A percentile compares a stretch with the other conserved stretches of the same genome.
These are phyloP conservation scores for Moelleriella libera DNA, from an alignment of 2,329 filamentous ascomycete genomes.

Conservation along the genomic window DNA sequence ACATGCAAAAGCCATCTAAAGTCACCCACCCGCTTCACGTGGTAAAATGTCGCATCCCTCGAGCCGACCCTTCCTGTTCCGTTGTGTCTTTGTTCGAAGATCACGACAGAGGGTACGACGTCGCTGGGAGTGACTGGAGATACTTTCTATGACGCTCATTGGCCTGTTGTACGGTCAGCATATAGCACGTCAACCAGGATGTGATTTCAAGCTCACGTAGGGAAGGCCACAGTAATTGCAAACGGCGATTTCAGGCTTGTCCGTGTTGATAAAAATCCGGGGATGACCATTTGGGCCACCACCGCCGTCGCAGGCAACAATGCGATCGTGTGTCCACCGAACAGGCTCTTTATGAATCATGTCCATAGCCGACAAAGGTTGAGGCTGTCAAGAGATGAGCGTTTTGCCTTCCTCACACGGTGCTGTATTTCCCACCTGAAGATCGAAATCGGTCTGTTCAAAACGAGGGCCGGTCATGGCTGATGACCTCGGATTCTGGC, in stretches of 20 bases:
- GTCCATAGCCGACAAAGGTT: slow-evolving; percentile 79
- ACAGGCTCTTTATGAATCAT: slow-evolving; percentile 95
- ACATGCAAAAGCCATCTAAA: not conserved
- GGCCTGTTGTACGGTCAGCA: slow-evolving; percentile 40
- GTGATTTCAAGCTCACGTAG: slow-evolving; percentile 50
- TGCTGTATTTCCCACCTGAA: slow-evolving; percentile 54
- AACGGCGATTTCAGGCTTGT: slow-evolving; percentile 84
- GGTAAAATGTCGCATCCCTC: too few relatives aligned
- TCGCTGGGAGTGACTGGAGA: slow-evolving; percentile 67
- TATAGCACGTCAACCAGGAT: not conserved
- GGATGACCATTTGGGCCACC: slow-evolving; percentile 85
- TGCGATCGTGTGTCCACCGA: slow-evolving; percentile 69
- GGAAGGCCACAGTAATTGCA: slow-evolving; percentile 92
- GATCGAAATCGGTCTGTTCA: slow-evolving; percentile 87
- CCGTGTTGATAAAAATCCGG: slow-evolving; percentile 90
- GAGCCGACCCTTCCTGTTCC: too few relatives aligned
- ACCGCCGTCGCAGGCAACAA: slow-evolving; percentile 83
- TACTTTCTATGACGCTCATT: slow-evolving; percentile 78
- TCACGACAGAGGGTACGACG: slow-evolving; percentile 64
- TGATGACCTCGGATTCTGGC: slow-evolving; percentile 64
- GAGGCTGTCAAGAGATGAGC: slow-evolving; percentile 46
- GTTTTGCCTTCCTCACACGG: not conserved
- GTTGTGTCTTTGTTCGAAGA: not conserved
- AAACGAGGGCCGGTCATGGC: slow-evolving; percentile 93
- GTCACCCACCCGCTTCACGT: too few relatives aligned